Percentiles rank a stretch among this genome's conserved stretches.
phyloP scores from a whole-genome alignment of 768 basidiomycete species.

The Hydnomerulius pinastri region DNA sequence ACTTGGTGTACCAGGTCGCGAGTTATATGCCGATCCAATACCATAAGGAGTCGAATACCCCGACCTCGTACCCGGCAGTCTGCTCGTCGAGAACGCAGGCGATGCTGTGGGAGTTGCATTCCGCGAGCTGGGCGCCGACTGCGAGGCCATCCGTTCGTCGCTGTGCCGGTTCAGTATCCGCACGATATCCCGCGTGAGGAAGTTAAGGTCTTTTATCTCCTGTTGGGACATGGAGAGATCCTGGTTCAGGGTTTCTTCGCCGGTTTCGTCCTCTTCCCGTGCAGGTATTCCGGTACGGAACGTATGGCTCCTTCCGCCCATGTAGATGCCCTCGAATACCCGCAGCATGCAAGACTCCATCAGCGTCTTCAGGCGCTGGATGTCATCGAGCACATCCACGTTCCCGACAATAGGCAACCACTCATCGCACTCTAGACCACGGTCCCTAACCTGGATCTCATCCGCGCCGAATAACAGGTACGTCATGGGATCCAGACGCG shows the following conservation, averaged over 20 bases:
- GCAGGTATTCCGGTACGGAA: slow-evolving; percentile 35
- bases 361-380: slow-evolving; percentile 76
- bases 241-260: slow-evolving; percentile 46
- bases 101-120: slow-evolving; percentile 67
- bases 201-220: slow-evolving; percentile 76
- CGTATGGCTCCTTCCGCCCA: slow-evolving; percentile 34
- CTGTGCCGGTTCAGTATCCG: slow-evolving; percentile 70
- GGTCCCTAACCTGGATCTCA: slow-evolving; percentile 64
- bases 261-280: slow-evolving; percentile 56
- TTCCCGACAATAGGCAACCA: slow-evolving; percentile 88
- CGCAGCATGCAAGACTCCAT: slow-evolving; percentile 86
- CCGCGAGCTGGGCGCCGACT: slow-evolving; percentile 63
- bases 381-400: slow-evolving; percentile 72
- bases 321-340: slow-evolving; percentile 82
- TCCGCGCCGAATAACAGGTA: slow-evolving; percentile 92
- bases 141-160: slow-evolving; percentile 58
- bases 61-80: slow-evolving; percentile 47
- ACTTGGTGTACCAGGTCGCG: slow-evolving; percentile 68
- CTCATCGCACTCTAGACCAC: slow-evolving; percentile 83
- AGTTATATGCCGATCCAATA: slow-evolving; percentile 46
- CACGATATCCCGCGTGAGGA: slow-evolving; percentile 74
- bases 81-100: slow-evolving; percentile 41
- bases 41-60: slow-evolving; percentile 60
- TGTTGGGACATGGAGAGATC: slow-evolving; percentile 59
- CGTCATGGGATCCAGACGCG: slow-evolving; percentile 83